These are phyloP conservation scores for Graphium sp. DNA, from an alignment of 2,329 filamentous ascomycete genomes.

Conservation along the genomic window DNA sequence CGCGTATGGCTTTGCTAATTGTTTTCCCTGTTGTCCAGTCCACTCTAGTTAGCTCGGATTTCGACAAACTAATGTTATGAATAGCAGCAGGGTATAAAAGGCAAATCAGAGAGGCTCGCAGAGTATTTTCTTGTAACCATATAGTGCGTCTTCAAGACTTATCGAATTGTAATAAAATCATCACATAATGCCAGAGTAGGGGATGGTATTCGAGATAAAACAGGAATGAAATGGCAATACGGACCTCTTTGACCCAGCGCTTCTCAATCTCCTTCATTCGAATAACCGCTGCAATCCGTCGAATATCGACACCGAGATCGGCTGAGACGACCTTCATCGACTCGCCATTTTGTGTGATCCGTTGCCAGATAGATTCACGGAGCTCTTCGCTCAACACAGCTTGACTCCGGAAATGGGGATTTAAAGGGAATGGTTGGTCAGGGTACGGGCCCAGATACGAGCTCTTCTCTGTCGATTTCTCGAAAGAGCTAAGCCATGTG, in stretches of 20 bases:
- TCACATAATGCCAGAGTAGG: constrained; percentile 20
- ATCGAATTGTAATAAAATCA: constrained; percentile 67
- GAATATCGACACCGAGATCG: constrained; percentile 62
- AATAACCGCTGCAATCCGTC: constrained; percentile 71
- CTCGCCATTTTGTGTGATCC: constrained; percentile 47
- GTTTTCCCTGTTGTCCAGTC: constrained; percentile 44
- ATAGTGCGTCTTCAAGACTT: constrained; percentile 96
- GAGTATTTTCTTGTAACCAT: constrained; percentile 81
- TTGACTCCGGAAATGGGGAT: constrained; percentile 53
- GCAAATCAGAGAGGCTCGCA: constrained; percentile 56
- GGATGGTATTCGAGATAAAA: constrained; percentile 1
- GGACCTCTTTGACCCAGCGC: constrained; percentile 55
- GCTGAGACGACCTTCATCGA: constrained; percentile 64
- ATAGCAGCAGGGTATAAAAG: constrained; percentile 12
- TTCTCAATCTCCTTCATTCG: constrained; percentile 76
- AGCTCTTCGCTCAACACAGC: constrained; percentile 58
- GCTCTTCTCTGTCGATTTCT: constrained; percentile 1
- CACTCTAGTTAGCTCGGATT: constrained; percentile 9
- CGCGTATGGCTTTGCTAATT: constrained; percentile 59
- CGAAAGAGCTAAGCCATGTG: constrained; percentile 16
- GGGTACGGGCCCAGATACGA: constrained; percentile 18
- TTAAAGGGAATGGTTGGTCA: constrained; percentile 55
- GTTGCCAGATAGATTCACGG: constrained; percentile 55
- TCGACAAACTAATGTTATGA: constrained; percentile 6
- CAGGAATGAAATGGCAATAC: constrained; percentile 1